A percentile compares a stretch with the other conserved stretches of the same genome.
phyloP scores from a whole-genome alignment of 176 grass and related monocot species.

The Dendrocalamus sinicus region DNA sequence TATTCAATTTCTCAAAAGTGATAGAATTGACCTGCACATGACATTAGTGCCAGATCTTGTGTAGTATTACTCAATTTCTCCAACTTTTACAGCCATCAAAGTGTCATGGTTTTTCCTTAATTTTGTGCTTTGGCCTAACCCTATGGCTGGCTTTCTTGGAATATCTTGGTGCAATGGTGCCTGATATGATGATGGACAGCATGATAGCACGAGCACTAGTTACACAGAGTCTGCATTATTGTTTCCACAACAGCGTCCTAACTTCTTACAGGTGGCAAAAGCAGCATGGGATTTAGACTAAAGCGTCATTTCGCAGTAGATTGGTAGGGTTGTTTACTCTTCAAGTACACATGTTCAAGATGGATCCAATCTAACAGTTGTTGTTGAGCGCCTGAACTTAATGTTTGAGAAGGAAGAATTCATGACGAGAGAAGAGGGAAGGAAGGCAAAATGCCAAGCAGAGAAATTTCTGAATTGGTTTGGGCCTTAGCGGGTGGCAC shows the following conservation, averaged over 20 bases:
- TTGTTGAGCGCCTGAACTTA: no score
- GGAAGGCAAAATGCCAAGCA: no score
- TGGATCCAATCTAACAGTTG: neutral
- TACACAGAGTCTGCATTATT: neutral
- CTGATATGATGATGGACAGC: neutral
- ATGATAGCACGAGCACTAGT: neutral
- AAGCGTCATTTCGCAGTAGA: neutral
- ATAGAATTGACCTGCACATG: neutral
- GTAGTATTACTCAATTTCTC: neutral
- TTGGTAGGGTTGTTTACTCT: neutral
- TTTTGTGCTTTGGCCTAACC: neutral
- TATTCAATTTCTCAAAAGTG: neutral
- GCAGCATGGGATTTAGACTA: neutral
- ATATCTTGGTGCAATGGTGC: neutral
- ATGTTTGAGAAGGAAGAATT: neutral
- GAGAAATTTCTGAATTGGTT: no score
- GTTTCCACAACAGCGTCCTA: neutral
- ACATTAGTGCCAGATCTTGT: slow-evolving; percentile 10
- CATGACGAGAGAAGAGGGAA: no score
- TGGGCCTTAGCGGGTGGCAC: no score
- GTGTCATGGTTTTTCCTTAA: neutral
- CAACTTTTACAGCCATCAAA: neutral
- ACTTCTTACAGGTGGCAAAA: neutral
- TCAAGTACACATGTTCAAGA: neutral
- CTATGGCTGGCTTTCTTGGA: neutral